Evolutionary conservation across 805 yeast species (phyloP), one percentile per base, ranked within the genome.

Genomic region (Ogataea nitratoaversa): DNA sequence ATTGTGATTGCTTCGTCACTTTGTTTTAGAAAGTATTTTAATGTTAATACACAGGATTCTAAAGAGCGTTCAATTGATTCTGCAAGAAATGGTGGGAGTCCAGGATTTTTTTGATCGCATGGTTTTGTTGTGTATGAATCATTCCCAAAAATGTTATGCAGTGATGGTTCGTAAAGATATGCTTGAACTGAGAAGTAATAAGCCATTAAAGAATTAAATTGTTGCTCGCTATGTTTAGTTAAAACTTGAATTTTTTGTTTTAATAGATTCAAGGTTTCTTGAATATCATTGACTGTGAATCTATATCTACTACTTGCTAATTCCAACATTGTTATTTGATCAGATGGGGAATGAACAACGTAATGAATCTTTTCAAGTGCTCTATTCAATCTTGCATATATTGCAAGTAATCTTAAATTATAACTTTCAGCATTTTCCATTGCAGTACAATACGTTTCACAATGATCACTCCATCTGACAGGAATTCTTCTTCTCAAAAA

Each of bases 101-200:
- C 32, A 9, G 23, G 18, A 12, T 44, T 27, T n/a, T 44, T 41
- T n/a, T 14, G 2, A 39, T 32, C n/a, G 37, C 44, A 3, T 13
- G n/a, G n/a, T n/a, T n/a, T n/a, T n/a, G n/a, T 8, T 8, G 41
- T 6, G 17, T 37, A 14, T 28, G 36, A 32, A 7, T 44, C 45
- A 17, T 41, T 39, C 8, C 49, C 50, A 32, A 48, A 47, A 13
- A 49, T 24, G 25, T 38, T 41, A 19, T 50, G 57, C 7, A 53
- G 24, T 4, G 55, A 47, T 2, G 84, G 84, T 54, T 82, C 86
- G 51, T 78, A 76, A 13, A 82, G 59, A 54, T 77, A 80, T 0
- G 86, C 86, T 53, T 80, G 82, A 19, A 80, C 80, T 1, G 85
- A 75, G 51, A 73, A 76, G 51, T 67, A 74, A 56, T 71, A 79